phyloP scores from a whole-genome alignment of 805 yeast species.

The Yarrowia porcina region DNA sequence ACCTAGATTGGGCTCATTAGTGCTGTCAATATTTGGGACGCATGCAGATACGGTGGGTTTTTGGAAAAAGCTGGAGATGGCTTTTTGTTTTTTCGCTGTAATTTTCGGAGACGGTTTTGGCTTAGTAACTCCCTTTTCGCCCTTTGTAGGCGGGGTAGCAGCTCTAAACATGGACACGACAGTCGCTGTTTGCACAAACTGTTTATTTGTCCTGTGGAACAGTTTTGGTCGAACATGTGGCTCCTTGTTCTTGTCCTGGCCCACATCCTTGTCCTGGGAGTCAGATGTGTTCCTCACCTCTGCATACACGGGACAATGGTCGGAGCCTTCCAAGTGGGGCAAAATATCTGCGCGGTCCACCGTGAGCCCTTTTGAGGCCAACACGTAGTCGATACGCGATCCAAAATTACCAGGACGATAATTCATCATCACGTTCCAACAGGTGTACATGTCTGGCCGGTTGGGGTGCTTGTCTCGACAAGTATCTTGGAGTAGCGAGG shows the following conservation, averaged over 20 bases:
- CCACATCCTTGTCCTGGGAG: too few relatives aligned
- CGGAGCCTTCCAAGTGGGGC: constrained; percentile 77
- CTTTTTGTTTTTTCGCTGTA: background rate
- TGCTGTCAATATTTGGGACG: constrained; percentile 2
- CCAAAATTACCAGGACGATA: constrained; percentile 82
- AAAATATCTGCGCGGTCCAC: constrained; percentile 54
- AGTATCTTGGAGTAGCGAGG: constrained; percentile 30
- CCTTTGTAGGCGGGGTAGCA: background rate
- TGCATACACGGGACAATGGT: constrained; percentile 86
- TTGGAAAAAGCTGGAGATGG: constrained; percentile 9
- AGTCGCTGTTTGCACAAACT: background rate
- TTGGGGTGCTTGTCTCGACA: constrained; percentile 49
- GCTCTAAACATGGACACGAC: constrained; percentile 12
- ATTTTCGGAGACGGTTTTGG: background rate
- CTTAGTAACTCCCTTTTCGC: background rate
- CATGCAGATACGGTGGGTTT: background rate
- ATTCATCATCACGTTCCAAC: constrained; percentile 82
- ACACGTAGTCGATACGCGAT: constrained; percentile 77
- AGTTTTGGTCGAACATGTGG: background rate
- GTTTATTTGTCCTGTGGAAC: background rate
- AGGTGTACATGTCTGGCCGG: constrained; percentile 70
- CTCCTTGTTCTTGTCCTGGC: too few relatives aligned
- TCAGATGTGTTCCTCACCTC: constrained; percentile 45
- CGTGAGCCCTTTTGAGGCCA: constrained; percentile 46
- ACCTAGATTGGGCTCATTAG: background rate